Evolutionary conservation across 805 yeast species (phyloP), one percentile per base, ranked within the genome.

Genomic region (Ogataea methanolica): DNA sequence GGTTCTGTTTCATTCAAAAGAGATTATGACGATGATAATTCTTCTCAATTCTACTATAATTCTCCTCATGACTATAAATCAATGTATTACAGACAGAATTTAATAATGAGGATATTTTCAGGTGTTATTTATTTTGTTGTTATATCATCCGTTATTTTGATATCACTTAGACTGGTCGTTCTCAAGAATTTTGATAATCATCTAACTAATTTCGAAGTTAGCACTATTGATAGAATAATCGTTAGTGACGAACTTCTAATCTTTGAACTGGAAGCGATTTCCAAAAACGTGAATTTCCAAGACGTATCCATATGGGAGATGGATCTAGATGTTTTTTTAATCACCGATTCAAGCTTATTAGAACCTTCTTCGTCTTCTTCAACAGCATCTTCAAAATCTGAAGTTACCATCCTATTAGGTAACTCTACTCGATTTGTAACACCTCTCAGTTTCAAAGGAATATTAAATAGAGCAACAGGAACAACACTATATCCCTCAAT

Each of bases 11-110:
- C 56, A 1, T 43, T 44, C 15, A 55, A 51, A 41, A 29, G 52
- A 34, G 53, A 48, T 19, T 44, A 40, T 19, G 60, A 51, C 31
- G 54, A 51, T 21, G 43, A 43, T 14, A 36, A 55, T 9, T 9
- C 6, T 15, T 51, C 54, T 14, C 56, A 54, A 14, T 54, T 50
- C 33, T 49, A 54, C 34, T 53, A 54, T 40, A 57, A 55, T 19
- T 64, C 70, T 2, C 69, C 70, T 0, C 70, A 66, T 49, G 61
- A 66, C 48, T 64, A 62, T 50, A 61, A 59, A 38, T 58, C 66
- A 17, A 48, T 54, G 33, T 57, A 62, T 40, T 59, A 58, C 26
- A 56, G 50, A 23, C 65, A 61, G 41, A 57, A 55, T 43, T 17
- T 60, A 31, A 37, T 59, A 1, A 33, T 54, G 17, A 59, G 55